These are phyloP conservation scores for Misopates orontium DNA, from an alignment of 257 asterid species.

Conservation along the genomic window DNA sequence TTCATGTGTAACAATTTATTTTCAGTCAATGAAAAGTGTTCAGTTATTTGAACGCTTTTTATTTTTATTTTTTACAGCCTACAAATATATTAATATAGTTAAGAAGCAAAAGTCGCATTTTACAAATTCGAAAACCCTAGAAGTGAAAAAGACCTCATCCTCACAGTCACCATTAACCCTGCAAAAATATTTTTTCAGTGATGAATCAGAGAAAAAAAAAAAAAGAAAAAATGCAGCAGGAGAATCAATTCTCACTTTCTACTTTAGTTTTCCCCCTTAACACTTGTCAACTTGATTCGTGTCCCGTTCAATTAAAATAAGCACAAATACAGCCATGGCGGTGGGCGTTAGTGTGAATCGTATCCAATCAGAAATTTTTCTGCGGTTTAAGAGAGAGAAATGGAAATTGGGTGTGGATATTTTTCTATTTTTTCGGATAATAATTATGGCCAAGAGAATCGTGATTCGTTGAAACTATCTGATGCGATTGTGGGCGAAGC, in stretches of 20 bases:
- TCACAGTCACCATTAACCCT: too few species aligned
- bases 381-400: too few species aligned
- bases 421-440: conserved; percentile 28
- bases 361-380: conserved; percentile 38
- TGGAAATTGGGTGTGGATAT: conserved; percentile 17
- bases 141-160: not conserved
- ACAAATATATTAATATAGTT: too few species aligned
- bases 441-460: not conserved
- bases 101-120: too few species aligned
- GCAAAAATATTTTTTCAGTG: too few species aligned
- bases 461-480: conserved; percentile 46
- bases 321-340: conserved; percentile 37
- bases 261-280: conserved; percentile 1
- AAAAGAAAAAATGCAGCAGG: too few species aligned
- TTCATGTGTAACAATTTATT: too few species aligned
- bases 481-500: conserved; percentile 16
- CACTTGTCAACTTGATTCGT: conserved; percentile 34
- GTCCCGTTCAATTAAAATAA: too few species aligned
- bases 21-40: too few species aligned
- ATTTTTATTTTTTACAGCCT: too few species aligned
- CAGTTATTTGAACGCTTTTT: too few species aligned
- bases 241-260: conserved; percentile 15
- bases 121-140: not conserved
- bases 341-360: conserved; percentile 49
- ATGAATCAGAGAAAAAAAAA: too few species aligned